Evolutionary conservation across 1,284 basidiomycete genomes (phyloP), one percentile per base, ranked within the genome.

Genomic region (Ustilago curta): DNA sequence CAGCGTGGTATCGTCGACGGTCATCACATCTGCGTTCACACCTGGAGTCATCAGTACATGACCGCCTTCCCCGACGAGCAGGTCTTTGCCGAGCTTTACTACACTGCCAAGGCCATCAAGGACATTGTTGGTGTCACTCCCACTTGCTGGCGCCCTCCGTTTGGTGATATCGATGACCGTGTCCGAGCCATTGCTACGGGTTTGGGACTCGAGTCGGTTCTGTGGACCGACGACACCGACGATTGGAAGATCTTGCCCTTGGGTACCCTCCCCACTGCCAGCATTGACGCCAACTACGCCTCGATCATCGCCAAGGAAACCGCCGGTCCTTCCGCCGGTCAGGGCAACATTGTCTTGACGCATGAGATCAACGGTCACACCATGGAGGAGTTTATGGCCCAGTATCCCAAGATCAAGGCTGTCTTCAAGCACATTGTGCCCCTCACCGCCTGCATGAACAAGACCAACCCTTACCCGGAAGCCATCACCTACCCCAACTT

Each of bases 1-100:
- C 85, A 87, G 68, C 84, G 88, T 39, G 88, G 85, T 44, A 51
- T 83, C n/a, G 71, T 71, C 9, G 82, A 82, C 45, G 80, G 82
- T 18, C 82, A 82, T 44, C 74, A 82, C 61, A 73, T 82, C 21
- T 82, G 81, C 50, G 77, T 77, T 14, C 80, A 82, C 63, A 77
- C 76, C 0, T 88, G 87, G 87, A 85, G 83, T 12, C 87, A 88
- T 74, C 83, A 81, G 75, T 86, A 87, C 80, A 87, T 88, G 86
- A 88, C 88, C 8, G 80, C 86, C 14, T 79, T 88, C 55, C 85
- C 61, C 85, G 61, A 87, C 81, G 87, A 88, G 58, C 83, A 87
- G 68, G 87, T 86, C 27, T 88, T 89, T 71, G 87, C 88, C 43
- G 88, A 89, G 81, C 84, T 89, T 23, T 89, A 87, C 81, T 89